A percentile compares a stretch with the other conserved stretches of the same genome.
Evolutionary conservation across 2,329 filamentous ascomycete species (phyloP).

Genomic region (Aschersonia sp.): DNA sequence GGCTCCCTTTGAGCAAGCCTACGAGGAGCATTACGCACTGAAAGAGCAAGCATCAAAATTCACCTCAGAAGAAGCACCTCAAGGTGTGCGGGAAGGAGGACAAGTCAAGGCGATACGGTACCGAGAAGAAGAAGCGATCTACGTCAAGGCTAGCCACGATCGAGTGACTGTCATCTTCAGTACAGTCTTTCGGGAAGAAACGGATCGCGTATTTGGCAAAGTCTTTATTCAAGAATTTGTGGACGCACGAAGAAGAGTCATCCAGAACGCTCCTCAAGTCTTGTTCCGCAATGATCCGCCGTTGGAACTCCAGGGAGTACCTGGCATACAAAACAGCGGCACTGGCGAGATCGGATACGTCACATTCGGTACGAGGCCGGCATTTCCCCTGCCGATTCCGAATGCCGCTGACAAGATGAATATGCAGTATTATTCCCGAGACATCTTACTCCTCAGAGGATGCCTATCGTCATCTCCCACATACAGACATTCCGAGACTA

Average conservation of each 20-base stretch:
- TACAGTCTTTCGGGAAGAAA: slow-evolving; percentile 95
- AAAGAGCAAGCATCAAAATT: slow-evolving; percentile 84
- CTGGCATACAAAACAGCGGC: slow-evolving; percentile 61
- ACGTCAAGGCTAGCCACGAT: slow-evolving; percentile 94
- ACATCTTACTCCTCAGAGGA: slow-evolving; percentile 78
- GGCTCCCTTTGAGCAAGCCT: slow-evolving; percentile 92
- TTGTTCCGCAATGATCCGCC: slow-evolving; percentile 91
- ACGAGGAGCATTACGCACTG: slow-evolving; percentile 77
- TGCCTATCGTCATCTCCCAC: slow-evolving; percentile 92
- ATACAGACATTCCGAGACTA: slow-evolving; percentile 99
- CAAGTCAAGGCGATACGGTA: slow-evolving; percentile 95
- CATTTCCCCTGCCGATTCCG: neutral
- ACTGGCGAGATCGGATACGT: slow-evolving; percentile 91
- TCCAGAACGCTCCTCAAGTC: slow-evolving; percentile 97
- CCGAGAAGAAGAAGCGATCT: slow-evolving; percentile 96
- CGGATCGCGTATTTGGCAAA: slow-evolving; percentile 92
- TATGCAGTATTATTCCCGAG: slow-evolving; percentile 77
- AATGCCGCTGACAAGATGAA: slow-evolving; percentile 7
- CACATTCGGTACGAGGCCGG: slow-evolving; percentile 65
- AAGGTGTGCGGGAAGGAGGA: slow-evolving; percentile 78
- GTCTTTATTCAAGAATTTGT: slow-evolving; percentile 99
- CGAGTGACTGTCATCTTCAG: slow-evolving; percentile 98
- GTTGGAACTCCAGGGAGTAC: slow-evolving; percentile 74
- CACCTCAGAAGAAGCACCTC: slow-evolving; percentile 84
- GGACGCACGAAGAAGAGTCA: slow-evolving; percentile 82